phyloP scores from a whole-genome alignment of 768 basidiomycete species.

The Hysterangium stoloniferum region DNA sequence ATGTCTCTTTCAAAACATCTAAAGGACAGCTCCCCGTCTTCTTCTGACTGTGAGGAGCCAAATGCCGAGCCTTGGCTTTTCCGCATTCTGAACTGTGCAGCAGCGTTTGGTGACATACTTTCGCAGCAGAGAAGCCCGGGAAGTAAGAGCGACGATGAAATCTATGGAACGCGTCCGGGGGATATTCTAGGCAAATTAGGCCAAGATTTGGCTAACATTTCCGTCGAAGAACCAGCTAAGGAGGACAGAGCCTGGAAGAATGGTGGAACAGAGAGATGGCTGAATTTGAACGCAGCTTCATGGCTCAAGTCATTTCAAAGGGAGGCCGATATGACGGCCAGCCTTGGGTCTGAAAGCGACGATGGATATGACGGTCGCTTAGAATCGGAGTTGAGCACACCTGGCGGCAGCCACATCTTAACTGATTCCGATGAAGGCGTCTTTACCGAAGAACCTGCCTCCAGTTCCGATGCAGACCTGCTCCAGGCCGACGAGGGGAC shows the following conservation, averaged over 20 bases:
- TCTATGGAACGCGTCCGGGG: background rate
- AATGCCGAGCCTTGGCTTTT: constrained; percentile 7
- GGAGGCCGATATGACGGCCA: background rate
- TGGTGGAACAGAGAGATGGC: background rate
- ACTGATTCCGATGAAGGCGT: background rate
- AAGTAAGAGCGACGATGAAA: background rate
- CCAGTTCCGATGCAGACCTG: background rate
- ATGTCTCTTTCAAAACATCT: no score
- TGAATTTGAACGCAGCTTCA: background rate
- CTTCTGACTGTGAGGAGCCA: no score
- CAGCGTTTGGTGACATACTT: constrained; percentile 3
- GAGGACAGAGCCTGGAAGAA: background rate
- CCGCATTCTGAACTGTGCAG: background rate
- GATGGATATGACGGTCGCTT: background rate
- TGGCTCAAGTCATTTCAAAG: background rate
- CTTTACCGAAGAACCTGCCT: background rate
- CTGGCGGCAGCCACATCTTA: no score
- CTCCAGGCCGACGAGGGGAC: constrained; percentile 16
- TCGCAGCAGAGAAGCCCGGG: background rate
- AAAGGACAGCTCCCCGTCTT: no score
- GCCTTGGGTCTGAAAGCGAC: background rate
- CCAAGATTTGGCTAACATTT: background rate
- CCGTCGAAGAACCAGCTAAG: background rate
- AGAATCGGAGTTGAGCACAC: no score
- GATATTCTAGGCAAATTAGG: constrained; percentile 11